Evolutionary conservation across 495 filamentous ascomycete species (phyloP), one percentile per base, ranked within the genome.

Genomic region (Darksidea phi): DNA sequence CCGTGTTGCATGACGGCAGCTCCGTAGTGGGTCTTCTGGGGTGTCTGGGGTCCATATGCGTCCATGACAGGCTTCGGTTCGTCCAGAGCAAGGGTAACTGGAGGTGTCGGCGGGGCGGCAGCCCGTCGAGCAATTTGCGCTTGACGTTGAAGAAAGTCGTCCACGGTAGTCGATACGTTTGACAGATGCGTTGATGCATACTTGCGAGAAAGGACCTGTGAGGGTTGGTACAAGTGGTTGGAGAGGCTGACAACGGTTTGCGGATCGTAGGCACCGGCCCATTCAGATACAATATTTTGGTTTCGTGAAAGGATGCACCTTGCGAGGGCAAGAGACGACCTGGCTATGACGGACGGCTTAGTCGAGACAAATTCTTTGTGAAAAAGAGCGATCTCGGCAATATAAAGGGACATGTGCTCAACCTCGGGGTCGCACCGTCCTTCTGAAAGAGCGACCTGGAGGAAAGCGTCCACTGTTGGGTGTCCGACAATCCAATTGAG

Each of bases 401-500:
- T 86, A 78, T 96, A 99, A 53, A 88, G 81, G 15, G 94, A 85
- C 88, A 97, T 92, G 71, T 96, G 88, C 75, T 97, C 89, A 24
- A 95, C 86, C 74, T 97, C 91, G 26, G 84, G 79, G 74, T 95
- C 90, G 68, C 82, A 83, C 6, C 72, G 68, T 42, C 76, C 74
- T 62, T 88, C 83, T 23, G 80, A 78, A 34, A 88, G 75, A 24
- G 85, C 83, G 59, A 96, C 72, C 64, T 95, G 86, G 41, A 96
- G 80, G 76, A 97, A 99, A 70, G 83, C 87, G 72, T 97, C 92
- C 54, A 96, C 88, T 28, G 94, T 97, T 0, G 94, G 91, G 78
- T 96, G 92, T 41, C 94, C 94, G 65, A 99, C 87, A 66, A 86
- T 84, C 95, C 95, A 99, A 61, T 89, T 88, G 59, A 99, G 81